Evolutionary conservation across 768 basidiomycete species (phyloP).

Genomic region (Podaxis sp.): DNA sequence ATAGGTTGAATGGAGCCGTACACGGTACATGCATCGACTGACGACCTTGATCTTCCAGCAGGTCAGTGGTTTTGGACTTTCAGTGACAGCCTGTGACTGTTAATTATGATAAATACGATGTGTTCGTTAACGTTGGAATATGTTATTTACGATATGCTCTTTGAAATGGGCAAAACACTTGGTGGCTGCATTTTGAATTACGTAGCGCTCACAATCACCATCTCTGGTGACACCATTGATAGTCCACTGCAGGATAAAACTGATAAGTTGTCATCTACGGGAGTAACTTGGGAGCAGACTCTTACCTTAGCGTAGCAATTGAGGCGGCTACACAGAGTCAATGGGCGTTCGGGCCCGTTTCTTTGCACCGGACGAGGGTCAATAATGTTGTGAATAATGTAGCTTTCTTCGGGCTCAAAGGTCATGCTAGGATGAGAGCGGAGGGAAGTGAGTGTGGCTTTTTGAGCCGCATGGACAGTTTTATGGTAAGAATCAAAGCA

Average conservation of each 20-base stretch:
- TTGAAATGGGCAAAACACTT: conserved; percentile 5
- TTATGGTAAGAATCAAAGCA: not conserved
- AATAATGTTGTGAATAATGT: conserved; percentile 11
- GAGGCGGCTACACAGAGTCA: not conserved
- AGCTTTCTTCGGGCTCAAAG: conserved; percentile 9
- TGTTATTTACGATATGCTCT: not conserved
- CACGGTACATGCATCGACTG: conserved; percentile 10
- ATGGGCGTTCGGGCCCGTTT: conserved; percentile 10
- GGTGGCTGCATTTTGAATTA: conserved; percentile 3
- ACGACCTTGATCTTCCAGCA: conserved; percentile 12
- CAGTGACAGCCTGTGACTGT: not conserved
- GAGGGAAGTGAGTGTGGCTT: not conserved
- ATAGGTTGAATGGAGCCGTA: not conserved
- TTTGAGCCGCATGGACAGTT: not conserved
- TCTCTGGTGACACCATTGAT: not conserved
- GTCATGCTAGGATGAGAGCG: conserved; percentile 1
- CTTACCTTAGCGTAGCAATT: conserved; percentile 9
- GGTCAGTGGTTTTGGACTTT: conserved; percentile 8
- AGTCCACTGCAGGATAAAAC: not conserved
- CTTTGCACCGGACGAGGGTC: conserved; percentile 13
- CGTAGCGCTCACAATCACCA: conserved; percentile 1
- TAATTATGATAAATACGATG: not conserved
- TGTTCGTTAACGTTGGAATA: not conserved
- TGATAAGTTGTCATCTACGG: not conserved
- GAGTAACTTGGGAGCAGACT: not conserved